Evolutionary conservation across 345 rosid genomes (phyloP).

Genomic region (Odontarrhena argentea): DNA sequence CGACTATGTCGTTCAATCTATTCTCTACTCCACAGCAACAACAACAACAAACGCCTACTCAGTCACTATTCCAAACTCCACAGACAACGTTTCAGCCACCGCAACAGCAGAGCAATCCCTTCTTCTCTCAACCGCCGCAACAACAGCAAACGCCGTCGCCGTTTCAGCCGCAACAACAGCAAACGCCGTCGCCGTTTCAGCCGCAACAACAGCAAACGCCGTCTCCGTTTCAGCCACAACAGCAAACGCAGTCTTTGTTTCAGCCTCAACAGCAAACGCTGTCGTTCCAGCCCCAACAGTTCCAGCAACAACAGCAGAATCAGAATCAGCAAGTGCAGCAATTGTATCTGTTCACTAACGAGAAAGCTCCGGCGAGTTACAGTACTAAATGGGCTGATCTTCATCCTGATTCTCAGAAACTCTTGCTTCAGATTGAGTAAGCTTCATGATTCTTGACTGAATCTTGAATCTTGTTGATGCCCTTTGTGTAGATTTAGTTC

Average conservation of each 20-base stretch:
- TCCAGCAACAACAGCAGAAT: slow-evolving; percentile 47
- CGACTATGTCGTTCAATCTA: slow-evolving; percentile 58
- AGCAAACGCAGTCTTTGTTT: background rate
- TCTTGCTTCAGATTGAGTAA: slow-evolving; percentile 84
- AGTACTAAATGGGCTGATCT: slow-evolving; percentile 95
- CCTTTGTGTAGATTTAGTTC: background rate
- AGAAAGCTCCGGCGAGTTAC: slow-evolving; percentile 86
- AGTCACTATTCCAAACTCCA: slow-evolving; percentile 16
- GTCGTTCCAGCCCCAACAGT: slow-evolving; percentile 44
- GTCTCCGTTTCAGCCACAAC: no score
- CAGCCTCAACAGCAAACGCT: slow-evolving; percentile 38
- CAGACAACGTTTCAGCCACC: slow-evolving; percentile 27
- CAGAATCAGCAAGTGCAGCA: slow-evolving; percentile 56
- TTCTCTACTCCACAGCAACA: slow-evolving; percentile 76
- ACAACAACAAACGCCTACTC: slow-evolving; percentile 46
- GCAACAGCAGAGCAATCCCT: slow-evolving; percentile 41
- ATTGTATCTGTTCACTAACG: slow-evolving; percentile 74
- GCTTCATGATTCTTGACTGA: slow-evolving; percentile 7
- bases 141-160: slow-evolving; percentile 16
- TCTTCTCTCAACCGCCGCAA: slow-evolving; percentile 48
- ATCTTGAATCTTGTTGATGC: slow-evolving; percentile 9
- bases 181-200: no score
- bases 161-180: no score
- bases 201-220: slow-evolving; percentile 1
- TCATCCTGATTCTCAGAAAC: slow-evolving; percentile 88